Base-by-base conservation (phyloP, 179 eudicot genomes). In the Sideroxylon spinosum region DNA sequence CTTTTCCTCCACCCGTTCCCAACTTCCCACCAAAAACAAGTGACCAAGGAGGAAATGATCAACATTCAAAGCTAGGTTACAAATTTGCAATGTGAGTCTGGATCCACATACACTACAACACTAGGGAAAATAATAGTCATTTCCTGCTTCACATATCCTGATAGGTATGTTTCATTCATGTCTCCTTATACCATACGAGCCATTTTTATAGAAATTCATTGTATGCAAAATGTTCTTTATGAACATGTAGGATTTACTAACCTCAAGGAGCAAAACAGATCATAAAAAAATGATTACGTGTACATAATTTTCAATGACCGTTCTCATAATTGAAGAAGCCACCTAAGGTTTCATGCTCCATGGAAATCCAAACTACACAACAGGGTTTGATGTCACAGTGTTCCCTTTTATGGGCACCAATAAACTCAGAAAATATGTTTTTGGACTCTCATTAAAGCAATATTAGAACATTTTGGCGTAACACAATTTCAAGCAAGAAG, bases 311-410 rank as follows among this genome's bases (percentile, higher is more conserved):
- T 59, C 64, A 7, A 20, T 74, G 77, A 37, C 64, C 37, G 20
- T 11, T 60, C 29, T 74, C 66, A n/a, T 23, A 44, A 74, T 12
- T 6, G 60, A 74, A 62, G 69, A 32, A 44, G 57, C 69, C 69
- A n/a, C 49, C 37, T 17, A 74, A 6, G 17, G 7, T 60, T 72
- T 22, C 77, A 75, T 75, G 53, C 69, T 22, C 22, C 64, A 29
- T n/a, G 59, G 6, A 56, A 32, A 59, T 4, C 37, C 32, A 59
- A n/a, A 14, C 16, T 12, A 74, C 3, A 25, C 37, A 56, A 73
- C 48, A 55, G 19, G 25, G 67, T 0, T 4, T 20, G 65, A 59
- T 59, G n/a, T 37, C 17, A 59, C 32, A 60, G 48, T n/a, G 13
- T 26, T 19, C 9, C 46, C 28, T 73, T 22, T 56, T 28, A 73